Percentiles rank a stretch among this genome's conserved stretches.
These are phyloP conservation scores for Hordeum vulgare DNA, from an alignment of 176 grass and related monocot species.

Conservation along the genomic window DNA sequence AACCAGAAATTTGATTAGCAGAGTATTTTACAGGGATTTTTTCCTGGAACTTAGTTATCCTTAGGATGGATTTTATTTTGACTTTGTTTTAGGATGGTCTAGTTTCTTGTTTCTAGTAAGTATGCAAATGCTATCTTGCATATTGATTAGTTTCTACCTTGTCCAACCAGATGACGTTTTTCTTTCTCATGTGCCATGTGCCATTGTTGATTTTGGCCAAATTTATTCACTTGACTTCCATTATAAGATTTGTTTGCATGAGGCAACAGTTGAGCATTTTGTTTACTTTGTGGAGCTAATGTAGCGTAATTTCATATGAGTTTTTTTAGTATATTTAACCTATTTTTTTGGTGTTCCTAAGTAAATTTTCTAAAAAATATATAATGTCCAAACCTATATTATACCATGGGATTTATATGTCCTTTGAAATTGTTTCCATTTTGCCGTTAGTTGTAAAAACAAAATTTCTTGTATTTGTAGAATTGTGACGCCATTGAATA, in stretches of 20 bases:
- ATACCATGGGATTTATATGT: not conserved
- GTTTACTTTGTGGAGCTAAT: constrained; percentile 4
- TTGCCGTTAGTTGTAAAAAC: not conserved
- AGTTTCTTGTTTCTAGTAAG: not conserved
- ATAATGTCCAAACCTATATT: not conserved
- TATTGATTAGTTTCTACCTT: constrained; percentile 4
- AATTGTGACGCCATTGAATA: constrained; percentile 13
- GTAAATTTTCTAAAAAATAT: not conserved
- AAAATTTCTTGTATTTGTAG: not conserved
- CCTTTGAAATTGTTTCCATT: not conserved
- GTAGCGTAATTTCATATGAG: not conserved
- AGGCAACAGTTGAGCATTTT: not conserved
- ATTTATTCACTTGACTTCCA: not conserved
- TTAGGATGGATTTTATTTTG: not conserved
- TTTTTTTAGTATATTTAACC: not conserved
- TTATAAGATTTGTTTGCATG: constrained; percentile 12
- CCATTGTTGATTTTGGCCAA: not conserved
- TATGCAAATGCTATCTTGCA: not conserved
- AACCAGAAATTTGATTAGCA: not conserved
- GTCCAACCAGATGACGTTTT: not conserved
- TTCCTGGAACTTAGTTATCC: not conserved
- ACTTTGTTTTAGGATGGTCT: not conserved
- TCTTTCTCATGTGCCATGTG: not conserved
- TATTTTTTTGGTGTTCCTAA: not conserved
- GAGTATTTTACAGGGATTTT: not conserved